phyloP scores from a whole-genome alignment of 805 yeast species.

The Debaryomyces maramus region DNA sequence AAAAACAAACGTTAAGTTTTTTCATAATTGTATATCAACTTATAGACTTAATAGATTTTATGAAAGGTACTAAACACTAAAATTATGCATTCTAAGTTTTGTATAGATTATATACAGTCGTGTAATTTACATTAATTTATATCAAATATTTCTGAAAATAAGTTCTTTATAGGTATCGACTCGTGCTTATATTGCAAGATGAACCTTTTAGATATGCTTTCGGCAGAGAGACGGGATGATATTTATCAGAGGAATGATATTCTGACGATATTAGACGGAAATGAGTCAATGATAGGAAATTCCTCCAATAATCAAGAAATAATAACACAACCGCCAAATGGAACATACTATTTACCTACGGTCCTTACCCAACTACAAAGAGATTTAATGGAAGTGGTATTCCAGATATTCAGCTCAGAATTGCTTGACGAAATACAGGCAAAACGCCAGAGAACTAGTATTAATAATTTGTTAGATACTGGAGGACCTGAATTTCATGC shows the following conservation, averaged over 20 bases:
- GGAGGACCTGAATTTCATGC: conserved; percentile 6
- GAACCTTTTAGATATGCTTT: conserved; percentile 42
- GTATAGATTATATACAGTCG: too few species aligned
- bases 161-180: too few species aligned
- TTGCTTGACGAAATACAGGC: conserved; percentile 22
- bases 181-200: conserved; percentile 19
- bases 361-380: conserved; percentile 32
- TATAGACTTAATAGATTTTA: not conserved
- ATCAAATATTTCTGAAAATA: not conserved
- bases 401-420: conserved; percentile 29
- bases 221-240: conserved; percentile 29
- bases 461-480: conserved; percentile 34
- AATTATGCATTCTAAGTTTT: not conserved
- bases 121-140: not conserved
- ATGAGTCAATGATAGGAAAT: not conserved
- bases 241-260: conserved; percentile 14
- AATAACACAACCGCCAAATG: conserved; percentile 19
- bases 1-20: conserved; percentile 20
- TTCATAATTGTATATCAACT: not conserved
- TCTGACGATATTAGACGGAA: not conserved
- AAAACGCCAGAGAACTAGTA: conserved; percentile 30
- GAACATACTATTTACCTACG: conserved; percentile 37
- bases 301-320: too few species aligned
- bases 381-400: conserved; percentile 32
- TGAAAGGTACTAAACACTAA: too few species aligned